Conservation (phyloP, 2,329 filamentous ascomycete genomes). For the Aspergillus fructus region DNA sequence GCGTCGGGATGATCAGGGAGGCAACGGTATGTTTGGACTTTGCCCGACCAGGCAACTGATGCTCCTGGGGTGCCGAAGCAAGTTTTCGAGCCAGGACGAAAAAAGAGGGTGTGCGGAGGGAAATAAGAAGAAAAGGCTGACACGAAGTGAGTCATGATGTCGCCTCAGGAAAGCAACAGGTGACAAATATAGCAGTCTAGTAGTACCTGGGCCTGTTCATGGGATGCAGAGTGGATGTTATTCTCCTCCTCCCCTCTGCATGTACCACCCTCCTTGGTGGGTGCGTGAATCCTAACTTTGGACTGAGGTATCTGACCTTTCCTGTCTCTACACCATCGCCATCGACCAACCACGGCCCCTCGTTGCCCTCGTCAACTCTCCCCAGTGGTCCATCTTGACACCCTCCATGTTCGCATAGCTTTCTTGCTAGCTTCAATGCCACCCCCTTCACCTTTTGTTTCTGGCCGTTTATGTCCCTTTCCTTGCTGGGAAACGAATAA, state of each 20-base stretch:
- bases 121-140: slow-evolving; percentile 14
- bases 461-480: slow-evolving; percentile 19
- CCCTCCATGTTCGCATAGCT: slow-evolving; percentile 17
- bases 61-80: slow-evolving; percentile 13
- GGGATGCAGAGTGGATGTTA: slow-evolving; percentile 22
- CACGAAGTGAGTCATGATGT: slow-evolving; percentile 25
- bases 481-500: slow-evolving; percentile 15
- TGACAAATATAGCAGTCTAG: slow-evolving; percentile 26
- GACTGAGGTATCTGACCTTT: slow-evolving; percentile 3
- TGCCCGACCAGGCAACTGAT: slow-evolving; percentile 21
- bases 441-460: slow-evolving; percentile 26
- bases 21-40: slow-evolving; percentile 18
- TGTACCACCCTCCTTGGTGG: slow-evolving; percentile 26
- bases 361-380: slow-evolving; percentile 6
- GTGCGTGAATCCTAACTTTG: background rate
- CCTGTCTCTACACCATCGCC: slow-evolving; percentile 9
- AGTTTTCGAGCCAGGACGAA: background rate
- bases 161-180: slow-evolving; percentile 19
- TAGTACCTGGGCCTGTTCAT: slow-evolving; percentile 26
- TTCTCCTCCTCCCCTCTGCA: slow-evolving; percentile 22
- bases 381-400: slow-evolving; percentile 9
- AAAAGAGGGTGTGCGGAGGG: background rate
- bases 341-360: slow-evolving; percentile 10
- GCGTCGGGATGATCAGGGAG: slow-evolving; percentile 3
- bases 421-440: slow-evolving; percentile 14